Base-by-base conservation (phyloP, 148 eudicot species). In the Rhododendron ferrugineum region DNA sequence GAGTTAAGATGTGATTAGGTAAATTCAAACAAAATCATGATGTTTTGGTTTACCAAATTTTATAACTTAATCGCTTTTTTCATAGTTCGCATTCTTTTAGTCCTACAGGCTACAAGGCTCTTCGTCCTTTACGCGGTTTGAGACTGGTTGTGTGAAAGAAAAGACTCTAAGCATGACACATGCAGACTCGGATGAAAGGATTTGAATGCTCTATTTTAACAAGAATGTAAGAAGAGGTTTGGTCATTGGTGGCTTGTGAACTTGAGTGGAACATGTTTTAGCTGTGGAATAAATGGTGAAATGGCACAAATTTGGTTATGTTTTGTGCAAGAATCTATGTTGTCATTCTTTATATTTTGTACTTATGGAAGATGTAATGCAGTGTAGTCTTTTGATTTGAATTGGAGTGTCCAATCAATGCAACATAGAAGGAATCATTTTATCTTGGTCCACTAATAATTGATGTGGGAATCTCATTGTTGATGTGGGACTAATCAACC, bases 401-500 rank as follows among this genome's bases (percentile, higher is more conserved):
- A 32, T 36, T 40, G n/a, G 72, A 79, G 26, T 68, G 82, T 32
- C 72, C 40, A 15, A 3, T 81, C 44, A 84, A 54, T 72, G 34
- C 73, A 28, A 50, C 87, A 81, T 18, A 81, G 28, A 66, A 81
- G 84, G 87, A 73, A 81, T 86, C 52, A 50, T 68, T n/a, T 73
- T 72, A 60, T 68, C 20, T 79, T 78, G 26, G 75, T 64, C 34
- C 13, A 18, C 82, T 49, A 34, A 85, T 82, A 82, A 87, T 85
- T 83, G 49, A 60, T 80, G 30, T 79, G 52, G 77, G 87, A 87
- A 87, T 85, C 89, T 82, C 23, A 82, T 84, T 56, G 79, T 85
- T 78, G 79, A 50, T 80, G 74, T 72, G 28, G 64, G 70, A 80
- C 28, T 49, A 44, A 60, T 80, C 78, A 84, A 84, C 78, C 85